Evolutionary conservation across 2,329 filamentous ascomycete genomes (phyloP).

Genomic region (Scedosporium apiospermum): DNA sequence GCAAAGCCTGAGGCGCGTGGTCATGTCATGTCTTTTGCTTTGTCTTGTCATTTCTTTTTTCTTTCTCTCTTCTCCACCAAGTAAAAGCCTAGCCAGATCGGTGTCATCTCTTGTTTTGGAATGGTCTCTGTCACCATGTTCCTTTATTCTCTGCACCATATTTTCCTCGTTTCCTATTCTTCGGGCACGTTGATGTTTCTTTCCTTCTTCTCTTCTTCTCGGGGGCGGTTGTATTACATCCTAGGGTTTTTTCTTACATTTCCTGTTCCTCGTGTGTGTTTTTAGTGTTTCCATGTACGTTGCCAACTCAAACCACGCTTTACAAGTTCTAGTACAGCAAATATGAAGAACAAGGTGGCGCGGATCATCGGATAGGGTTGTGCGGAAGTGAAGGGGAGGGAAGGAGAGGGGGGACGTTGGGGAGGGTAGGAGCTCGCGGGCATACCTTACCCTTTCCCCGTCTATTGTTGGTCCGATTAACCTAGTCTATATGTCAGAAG

Average conservation of each 20-base stretch:
- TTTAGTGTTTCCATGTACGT: neutral
- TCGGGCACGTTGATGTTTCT: neutral
- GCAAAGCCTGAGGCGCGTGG: neutral
- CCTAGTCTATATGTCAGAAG: neutral
- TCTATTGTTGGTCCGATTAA: neutral
- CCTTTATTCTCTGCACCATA: constrained; percentile 1
- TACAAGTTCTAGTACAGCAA: neutral
- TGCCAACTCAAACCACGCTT: neutral
- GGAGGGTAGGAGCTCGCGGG: neutral
- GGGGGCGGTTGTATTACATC: neutral
- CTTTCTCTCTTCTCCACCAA: neutral
- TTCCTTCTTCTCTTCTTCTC: neutral
- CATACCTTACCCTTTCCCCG: neutral
- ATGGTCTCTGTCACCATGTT: neutral
- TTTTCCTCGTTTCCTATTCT: neutral
- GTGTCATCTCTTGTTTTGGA: neutral
- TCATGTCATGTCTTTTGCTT: neutral
- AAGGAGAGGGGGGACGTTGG: neutral
- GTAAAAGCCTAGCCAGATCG: constrained; percentile 1
- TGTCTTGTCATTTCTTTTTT: neutral
- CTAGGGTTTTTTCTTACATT: neutral
- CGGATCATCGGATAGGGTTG: neutral
- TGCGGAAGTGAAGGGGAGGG: neutral
- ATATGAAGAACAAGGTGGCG: neutral
- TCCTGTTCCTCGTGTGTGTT: neutral